Evolutionary conservation across 306 rosid genomes (phyloP).

Genomic region (Fragaria vesca): DNA sequence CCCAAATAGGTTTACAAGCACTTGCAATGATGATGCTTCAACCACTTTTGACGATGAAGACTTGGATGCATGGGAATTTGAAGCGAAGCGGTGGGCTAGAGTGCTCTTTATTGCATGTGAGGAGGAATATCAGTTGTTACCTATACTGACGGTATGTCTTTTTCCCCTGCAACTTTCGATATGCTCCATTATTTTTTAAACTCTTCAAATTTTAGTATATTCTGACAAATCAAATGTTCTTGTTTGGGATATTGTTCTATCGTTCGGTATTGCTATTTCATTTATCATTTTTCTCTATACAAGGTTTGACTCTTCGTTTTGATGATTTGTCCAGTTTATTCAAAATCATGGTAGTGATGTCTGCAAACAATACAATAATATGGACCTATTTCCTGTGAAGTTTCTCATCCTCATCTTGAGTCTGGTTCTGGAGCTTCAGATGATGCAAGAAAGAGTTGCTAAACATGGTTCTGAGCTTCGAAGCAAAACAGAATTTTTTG

Average conservation of each 20-base stretch:
- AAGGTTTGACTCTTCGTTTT: constrained; percentile 24
- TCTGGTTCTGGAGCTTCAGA: constrained; percentile 76
- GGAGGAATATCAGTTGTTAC: constrained; percentile 55
- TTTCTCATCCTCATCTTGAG: constrained; percentile 67
- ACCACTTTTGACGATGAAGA: constrained; percentile 73
- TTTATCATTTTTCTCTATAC: not conserved
- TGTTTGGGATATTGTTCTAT: not conserved
- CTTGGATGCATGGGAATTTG: constrained; percentile 76
- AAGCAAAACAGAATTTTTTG: constrained; percentile 29
- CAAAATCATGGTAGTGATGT: constrained; percentile 39
- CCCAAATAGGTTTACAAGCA: constrained; percentile 53
- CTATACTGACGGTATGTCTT: constrained; percentile 55
- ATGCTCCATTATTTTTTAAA: not conserved
- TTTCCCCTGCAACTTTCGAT: not conserved
- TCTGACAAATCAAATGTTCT: not conserved
- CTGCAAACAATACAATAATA: constrained; percentile 47
- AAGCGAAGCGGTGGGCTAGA: constrained; percentile 88
- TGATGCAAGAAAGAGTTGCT: constrained; percentile 50
- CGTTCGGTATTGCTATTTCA: not conserved
- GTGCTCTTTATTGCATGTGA: constrained; percentile 67
- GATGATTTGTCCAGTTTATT: constrained; percentile 58
- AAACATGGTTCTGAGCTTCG: constrained; percentile 38
- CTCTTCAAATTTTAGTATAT: not conserved
- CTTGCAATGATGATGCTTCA: constrained; percentile 31
- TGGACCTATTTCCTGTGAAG: constrained; percentile 53